These are phyloP conservation scores for Trichocladium uniseriatum DNA, from an alignment of 495 filamentous ascomycete species.

Conservation along the genomic window DNA sequence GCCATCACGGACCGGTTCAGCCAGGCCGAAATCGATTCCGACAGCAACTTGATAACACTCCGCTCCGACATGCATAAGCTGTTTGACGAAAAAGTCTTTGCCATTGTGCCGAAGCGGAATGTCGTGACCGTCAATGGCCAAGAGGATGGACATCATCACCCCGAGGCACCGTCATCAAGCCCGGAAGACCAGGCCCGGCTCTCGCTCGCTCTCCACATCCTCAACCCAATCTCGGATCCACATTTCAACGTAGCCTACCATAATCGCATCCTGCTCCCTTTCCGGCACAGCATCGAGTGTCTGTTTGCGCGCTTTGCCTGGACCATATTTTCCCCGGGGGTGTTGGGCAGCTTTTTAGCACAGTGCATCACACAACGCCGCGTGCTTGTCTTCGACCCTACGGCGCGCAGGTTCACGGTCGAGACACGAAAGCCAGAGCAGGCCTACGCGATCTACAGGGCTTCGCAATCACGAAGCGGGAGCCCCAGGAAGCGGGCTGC, in stretches of 20 bases:
- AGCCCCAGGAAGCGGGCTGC: too few species aligned
- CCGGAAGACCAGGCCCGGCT: not conserved
- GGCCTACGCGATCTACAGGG: too few species aligned
- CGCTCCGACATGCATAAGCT: conserved; percentile 6
- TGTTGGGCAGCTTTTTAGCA: conserved; percentile 2
- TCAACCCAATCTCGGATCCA: conserved; percentile 3
- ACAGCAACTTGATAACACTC: not conserved
- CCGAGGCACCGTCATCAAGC: too few species aligned
- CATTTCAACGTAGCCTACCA: conserved; percentile 2
- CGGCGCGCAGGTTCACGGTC: too few species aligned
- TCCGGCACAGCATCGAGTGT: conserved; percentile 1
- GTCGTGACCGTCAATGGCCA: too few species aligned
- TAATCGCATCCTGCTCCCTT: conserved; percentile 5
- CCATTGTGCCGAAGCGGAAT: conserved; percentile 7
- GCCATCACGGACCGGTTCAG: not conserved
- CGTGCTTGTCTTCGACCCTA: conserved; percentile 1
- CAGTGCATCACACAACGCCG: conserved; percentile 2
- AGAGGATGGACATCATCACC: too few species aligned
- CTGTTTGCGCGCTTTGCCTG: conserved; percentile 10
- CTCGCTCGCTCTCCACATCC: conserved; percentile 1
- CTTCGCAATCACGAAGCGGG: too few species aligned
- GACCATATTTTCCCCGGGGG: conserved; percentile 8
- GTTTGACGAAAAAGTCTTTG: conserved; percentile 8
- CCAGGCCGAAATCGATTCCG: not conserved
- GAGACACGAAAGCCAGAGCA: too few species aligned